Evolutionary conservation across 2,329 filamentous ascomycete species (phyloP).

Genomic region (Diaporthe sp.): DNA sequence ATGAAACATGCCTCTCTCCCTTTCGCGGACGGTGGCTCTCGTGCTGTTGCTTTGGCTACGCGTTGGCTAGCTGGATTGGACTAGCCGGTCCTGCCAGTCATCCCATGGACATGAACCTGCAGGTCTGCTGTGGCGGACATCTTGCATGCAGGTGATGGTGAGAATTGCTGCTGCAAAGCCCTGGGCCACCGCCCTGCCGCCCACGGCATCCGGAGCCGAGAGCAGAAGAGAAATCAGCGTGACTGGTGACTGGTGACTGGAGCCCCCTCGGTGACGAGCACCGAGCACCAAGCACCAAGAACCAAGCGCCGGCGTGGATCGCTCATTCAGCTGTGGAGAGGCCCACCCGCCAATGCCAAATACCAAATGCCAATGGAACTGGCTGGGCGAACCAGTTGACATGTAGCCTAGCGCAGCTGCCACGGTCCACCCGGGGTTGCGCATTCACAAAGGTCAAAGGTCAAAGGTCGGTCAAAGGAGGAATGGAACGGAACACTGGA

Average conservation of each 20-base stretch:
- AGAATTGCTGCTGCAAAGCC: not conserved
- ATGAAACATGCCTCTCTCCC: slow-evolving; percentile 33
- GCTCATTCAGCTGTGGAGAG: slow-evolving; percentile 2
- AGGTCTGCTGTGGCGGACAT: slow-evolving; percentile 3
- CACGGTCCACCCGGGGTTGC: slow-evolving; percentile 31
- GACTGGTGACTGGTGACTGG: not conserved
- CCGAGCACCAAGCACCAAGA: slow-evolving; percentile 3
- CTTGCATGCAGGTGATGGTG: slow-evolving; percentile 7
- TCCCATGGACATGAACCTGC: slow-evolving; percentile 3
- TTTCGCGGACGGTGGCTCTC: not conserved
- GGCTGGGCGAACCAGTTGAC: slow-evolving; percentile 30
- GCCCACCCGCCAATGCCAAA: slow-evolving; percentile 1
- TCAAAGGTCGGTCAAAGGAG: slow-evolving; percentile 29
- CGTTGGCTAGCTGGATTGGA: not conserved
- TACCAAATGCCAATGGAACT: not conserved
- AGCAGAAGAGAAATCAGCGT: not conserved
- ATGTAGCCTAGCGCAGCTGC: slow-evolving; percentile 27
- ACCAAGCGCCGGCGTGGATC: slow-evolving; percentile 25
- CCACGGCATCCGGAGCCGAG: slow-evolving; percentile 21
- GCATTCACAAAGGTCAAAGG: slow-evolving; percentile 19
- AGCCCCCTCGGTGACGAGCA: slow-evolving; percentile 3
- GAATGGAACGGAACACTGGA: not conserved
- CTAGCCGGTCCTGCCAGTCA: not conserved
- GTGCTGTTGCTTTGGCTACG: slow-evolving; percentile 16
- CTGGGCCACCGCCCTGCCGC: not conserved